A percentile compares a stretch with the other conserved stretches of the same genome.
These are phyloP conservation scores for Dendrothele bispora DNA, from an alignment of 768 basidiomycete genomes.

Conservation along the genomic window DNA sequence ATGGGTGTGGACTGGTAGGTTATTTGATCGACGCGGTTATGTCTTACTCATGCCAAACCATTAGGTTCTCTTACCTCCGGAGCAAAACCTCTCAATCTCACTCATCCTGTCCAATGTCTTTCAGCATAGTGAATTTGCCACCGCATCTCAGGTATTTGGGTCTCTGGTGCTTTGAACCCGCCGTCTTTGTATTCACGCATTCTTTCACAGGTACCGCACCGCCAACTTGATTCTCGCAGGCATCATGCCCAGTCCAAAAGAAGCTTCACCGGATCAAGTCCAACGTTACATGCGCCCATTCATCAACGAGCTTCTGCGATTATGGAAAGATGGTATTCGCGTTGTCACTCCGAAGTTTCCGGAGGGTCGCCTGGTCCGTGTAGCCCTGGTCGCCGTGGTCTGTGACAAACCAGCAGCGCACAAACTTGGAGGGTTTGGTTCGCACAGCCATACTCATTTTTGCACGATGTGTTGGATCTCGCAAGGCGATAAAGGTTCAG, in stretches of 20 bases:
- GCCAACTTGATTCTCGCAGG: conserved; percentile 22
- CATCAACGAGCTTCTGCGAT: conserved; percentile 23
- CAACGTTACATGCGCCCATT: conserved; percentile 23
- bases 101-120: conserved; percentile 32
- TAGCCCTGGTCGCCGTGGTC: conserved; percentile 23
- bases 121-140: too few species aligned
- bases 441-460: conserved; percentile 24
- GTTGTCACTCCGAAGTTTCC: conserved; percentile 22
- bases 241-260: conserved; percentile 28
- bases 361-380: conserved; percentile 25
- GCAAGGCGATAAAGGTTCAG: conserved; percentile 16
- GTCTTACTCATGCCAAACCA: too few species aligned
- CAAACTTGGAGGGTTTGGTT: too few species aligned
- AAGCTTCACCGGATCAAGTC: too few species aligned
- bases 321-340: conserved; percentile 22
- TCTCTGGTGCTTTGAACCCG: conserved; percentile 13
- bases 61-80: conserved; percentile 37
- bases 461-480: conserved; percentile 27
- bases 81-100: conserved; percentile 35
- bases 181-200: background rate
- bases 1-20: too few species aligned
- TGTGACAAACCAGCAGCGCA: too few species aligned
- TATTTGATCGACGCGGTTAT: too few species aligned
- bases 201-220: conserved; percentile 21
- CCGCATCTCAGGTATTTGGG: conserved; percentile 19